Percentiles rank a stretch among this genome's conserved stretches.
Conservation (phyloP, 768 basidiomycete species). For the Mrakia hoshinonis region DNA sequence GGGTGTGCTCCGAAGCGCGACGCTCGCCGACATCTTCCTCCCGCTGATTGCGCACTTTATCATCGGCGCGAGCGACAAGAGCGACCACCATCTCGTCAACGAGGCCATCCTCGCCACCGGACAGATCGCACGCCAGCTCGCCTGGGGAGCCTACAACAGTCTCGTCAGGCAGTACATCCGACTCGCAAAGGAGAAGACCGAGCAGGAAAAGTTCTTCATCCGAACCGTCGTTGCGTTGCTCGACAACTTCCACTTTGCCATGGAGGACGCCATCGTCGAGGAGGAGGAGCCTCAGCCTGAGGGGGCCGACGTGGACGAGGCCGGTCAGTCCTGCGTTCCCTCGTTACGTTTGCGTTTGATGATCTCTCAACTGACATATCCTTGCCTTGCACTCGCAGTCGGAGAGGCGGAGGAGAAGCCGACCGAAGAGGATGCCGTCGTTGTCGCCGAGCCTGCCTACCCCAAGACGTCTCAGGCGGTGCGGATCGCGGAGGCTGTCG, state of each 20-base stretch:
- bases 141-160: slow-evolving; percentile 74
- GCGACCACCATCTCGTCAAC: slow-evolving; percentile 78
- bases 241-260: slow-evolving; percentile 83
- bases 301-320: slow-evolving; percentile 32
- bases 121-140: slow-evolving; percentile 61
- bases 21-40: slow-evolving; percentile 64
- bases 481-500: slow-evolving; percentile 65
- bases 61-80: slow-evolving; percentile 46
- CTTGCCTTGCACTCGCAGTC: neutral
- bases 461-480: slow-evolving; percentile 31
- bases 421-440: slow-evolving; percentile 32
- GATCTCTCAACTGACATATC: neutral
- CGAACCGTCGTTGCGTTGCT: slow-evolving; percentile 73
- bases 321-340: slow-evolving; percentile 15
- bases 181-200: slow-evolving; percentile 51
- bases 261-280: slow-evolving; percentile 51
- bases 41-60: slow-evolving; percentile 81
- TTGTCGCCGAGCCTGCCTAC: slow-evolving; percentile 29
- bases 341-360: neutral
- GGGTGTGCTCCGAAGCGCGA: slow-evolving; percentile 57
- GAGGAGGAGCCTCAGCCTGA: slow-evolving; percentile 36
- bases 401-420: slow-evolving; percentile 30
- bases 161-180: slow-evolving; percentile 74
- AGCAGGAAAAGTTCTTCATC: slow-evolving; percentile 69
- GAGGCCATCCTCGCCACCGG: slow-evolving; percentile 78